Evolutionary conservation across 1,284 basidiomycete genomes (phyloP), one percentile per base, ranked within the genome.

Genomic region (Pisolithus thermaeus): DNA sequence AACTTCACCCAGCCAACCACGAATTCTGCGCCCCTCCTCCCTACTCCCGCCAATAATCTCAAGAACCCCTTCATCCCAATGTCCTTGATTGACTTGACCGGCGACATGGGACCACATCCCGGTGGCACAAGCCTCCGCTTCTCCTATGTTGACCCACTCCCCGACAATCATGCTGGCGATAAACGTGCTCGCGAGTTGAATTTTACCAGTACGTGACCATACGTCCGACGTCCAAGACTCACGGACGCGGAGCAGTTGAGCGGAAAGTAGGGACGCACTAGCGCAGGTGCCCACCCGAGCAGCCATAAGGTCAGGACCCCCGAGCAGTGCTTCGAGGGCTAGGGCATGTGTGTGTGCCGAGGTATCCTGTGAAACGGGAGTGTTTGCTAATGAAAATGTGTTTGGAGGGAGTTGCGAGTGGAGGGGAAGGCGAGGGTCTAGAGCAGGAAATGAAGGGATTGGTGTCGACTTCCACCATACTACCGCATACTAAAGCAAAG

Each of bases 401-500:
- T 78, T 77, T 0, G 81, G 70, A 1, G 79, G 74, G 52, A 90
- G 82, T 59, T 88, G 87, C 1, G 76, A 69, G 58, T 87, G 78
- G 4, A 90, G 69, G 0, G 83, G 78, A 25, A 80, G 66, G 55
- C 79, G 76, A 1, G 86, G 79, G 60, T 87, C 84, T 49, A 88
- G 73, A 11, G 80, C 77, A 30, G 83, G 83, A 53, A 88, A 71
- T 41, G 79, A 78, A 38, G 84, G 76, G 23, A 83, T 74, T 36
- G 83, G 74, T 25, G 80, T 81, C 2, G 82, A 82, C 68, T 87
- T 87, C 85, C 87, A 90, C 84, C 85, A 90, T 30, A 90, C 87
- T 23, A 89, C 71, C 3, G 86, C 85, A 63, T 87, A 83, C 80
- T 89, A 54, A n/a, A 51, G 35, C 47, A 42, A 47, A n/a, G 27